Base-by-base conservation (phyloP, 225 moss, liverwort and hornwort genomes). In the Physcomitrellopsis africana region DNA sequence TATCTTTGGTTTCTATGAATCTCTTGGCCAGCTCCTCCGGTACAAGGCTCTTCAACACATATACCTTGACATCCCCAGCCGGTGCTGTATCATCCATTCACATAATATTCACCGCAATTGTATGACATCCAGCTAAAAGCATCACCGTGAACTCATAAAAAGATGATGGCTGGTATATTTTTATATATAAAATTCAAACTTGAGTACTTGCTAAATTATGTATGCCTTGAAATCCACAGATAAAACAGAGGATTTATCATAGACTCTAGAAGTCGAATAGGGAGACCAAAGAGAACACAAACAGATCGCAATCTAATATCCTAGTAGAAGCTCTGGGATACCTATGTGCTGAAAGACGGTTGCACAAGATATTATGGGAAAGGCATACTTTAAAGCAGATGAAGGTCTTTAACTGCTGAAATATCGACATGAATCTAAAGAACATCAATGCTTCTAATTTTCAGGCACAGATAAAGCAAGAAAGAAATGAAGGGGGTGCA, bases 21-120 rank as follows among this genome's bases (percentile, higher is more conserved):
- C 65, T 75, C 80, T 87, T 90, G 69, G 86, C 69, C 67, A 77
- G 69, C 32, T 85, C 86, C 77, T 85, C 90, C 42, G 95, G 85
- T 18, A 95, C 76, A 20, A 61, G 81, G 77, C 87, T 95, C 81
- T 73, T 89, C 68, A 99, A 76, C 68, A 95, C 92, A 72, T 99
- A 99, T 59, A 86, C 80, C 76, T 95, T 95, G 55, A 65, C 68
- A 66, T 95, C 99, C 10, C 54, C 56, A 73, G 84, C 48, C 42
- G 85, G 70, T 69, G 76, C 89, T 89, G 83, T 65, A 79, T 64
- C 63, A 73, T 15, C 67, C 72, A 80, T 58, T 67, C 79, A 74
- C 67, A 80, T 43, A 75, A 19, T 54, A 78, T 45, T 51, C 81
- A 75, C 57, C 59, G 37, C 58, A 46, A 18, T 41, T 49, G 53